A percentile compares a stretch with the other conserved stretches of the same genome.
These are phyloP conservation scores for Tricholomella constricta DNA, from an alignment of 768 basidiomycete species.

Conservation along the genomic window DNA sequence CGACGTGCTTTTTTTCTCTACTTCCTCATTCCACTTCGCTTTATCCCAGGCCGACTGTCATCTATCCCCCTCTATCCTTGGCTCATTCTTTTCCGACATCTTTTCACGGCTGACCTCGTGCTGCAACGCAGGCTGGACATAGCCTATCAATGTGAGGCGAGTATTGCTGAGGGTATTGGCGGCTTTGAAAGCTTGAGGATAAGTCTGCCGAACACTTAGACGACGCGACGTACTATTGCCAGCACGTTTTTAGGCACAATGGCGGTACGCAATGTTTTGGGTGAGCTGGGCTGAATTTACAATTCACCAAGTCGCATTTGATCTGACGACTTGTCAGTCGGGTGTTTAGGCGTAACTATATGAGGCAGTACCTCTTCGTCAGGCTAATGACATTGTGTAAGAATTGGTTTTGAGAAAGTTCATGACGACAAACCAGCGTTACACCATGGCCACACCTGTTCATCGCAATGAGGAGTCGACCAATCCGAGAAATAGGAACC, in stretches of 20 bases:
- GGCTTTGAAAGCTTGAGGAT: conserved; percentile 37
- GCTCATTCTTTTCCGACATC: background rate
- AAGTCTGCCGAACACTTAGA: background rate
- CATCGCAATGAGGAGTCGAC: conserved; percentile 9
- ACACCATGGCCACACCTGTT: conserved; percentile 57
- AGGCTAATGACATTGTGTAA: conserved; percentile 36
- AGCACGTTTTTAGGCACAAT: conserved; percentile 56
- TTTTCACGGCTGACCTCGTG: conserved; percentile 1
- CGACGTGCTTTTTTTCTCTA: background rate
- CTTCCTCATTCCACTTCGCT: background rate
- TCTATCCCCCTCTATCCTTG: background rate
- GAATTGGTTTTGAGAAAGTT: background rate
- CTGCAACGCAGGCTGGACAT: conserved; percentile 52
- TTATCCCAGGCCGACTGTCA: background rate
- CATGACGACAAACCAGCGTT: conserved; percentile 41
- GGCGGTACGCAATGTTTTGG: conserved; percentile 51
- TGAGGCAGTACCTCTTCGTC: conserved; percentile 52
- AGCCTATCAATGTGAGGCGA: conserved; percentile 61
- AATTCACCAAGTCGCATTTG: conserved; percentile 57
- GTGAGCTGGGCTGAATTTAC: conserved; percentile 66
- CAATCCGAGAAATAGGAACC: conserved; percentile 19
- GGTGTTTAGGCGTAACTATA: background rate
- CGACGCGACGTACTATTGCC: conserved; percentile 62
- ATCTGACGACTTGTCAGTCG: conserved; percentile 42
- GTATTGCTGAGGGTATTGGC: conserved; percentile 68